These are phyloP conservation scores for Aschersonia sp. DNA, from an alignment of 2,329 filamentous ascomycete genomes.

Conservation along the genomic window DNA sequence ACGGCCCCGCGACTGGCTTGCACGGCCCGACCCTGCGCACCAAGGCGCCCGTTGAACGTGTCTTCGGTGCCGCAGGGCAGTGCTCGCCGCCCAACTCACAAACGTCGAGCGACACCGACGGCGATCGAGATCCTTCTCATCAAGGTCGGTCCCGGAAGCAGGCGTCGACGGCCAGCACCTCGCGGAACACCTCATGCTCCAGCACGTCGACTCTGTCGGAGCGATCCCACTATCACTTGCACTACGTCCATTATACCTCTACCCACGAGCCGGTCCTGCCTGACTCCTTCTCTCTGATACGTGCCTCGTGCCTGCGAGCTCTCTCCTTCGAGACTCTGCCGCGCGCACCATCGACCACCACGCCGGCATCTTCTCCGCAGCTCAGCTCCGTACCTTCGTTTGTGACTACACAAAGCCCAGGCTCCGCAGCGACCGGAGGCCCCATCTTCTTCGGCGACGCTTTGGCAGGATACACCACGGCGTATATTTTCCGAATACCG, in stretches of 20 bases:
- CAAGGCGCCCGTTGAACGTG: constrained; percentile 42
- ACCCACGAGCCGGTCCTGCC: constrained; percentile 48
- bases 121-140: constrained; percentile 27
- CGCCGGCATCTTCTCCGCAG: constrained; percentile 20
- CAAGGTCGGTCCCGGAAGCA: constrained; percentile 25
- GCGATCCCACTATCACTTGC: constrained; percentile 36
- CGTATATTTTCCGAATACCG: constrained; percentile 55
- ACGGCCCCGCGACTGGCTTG: constrained; percentile 19
- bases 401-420: constrained; percentile 37
- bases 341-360: constrained; percentile 31
- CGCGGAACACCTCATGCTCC: constrained; percentile 33
- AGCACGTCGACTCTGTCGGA: constrained; percentile 36
- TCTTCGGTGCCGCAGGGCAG: constrained; percentile 32
- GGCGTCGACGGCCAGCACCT: constrained; percentile 27
- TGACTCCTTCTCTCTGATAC: constrained; percentile 50
- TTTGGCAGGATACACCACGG: constrained; percentile 50
- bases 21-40: constrained; percentile 45
- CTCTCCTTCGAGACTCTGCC: constrained; percentile 53
- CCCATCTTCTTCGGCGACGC: constrained; percentile 57
- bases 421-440: constrained; percentile 43
- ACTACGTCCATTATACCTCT: constrained; percentile 54
- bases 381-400: constrained; percentile 26
- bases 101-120: constrained; percentile 35
- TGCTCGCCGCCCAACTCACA: constrained; percentile 38
- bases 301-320: constrained; percentile 50